Percentiles rank a stretch among this genome's conserved stretches.
phyloP scores from a whole-genome alignment of 495 filamentous ascomycete genomes.

The Penicillium simplicissimum region DNA sequence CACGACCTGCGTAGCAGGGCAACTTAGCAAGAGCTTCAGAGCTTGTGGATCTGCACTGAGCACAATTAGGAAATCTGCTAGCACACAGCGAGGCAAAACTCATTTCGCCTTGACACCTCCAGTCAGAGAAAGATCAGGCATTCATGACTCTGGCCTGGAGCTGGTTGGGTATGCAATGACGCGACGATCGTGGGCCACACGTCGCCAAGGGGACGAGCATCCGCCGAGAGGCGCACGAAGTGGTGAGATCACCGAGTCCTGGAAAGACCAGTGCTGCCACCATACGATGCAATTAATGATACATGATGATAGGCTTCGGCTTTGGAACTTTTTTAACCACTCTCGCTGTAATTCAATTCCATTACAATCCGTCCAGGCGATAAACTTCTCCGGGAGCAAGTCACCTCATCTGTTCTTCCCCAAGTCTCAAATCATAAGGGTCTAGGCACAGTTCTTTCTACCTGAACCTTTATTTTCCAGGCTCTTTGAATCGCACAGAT shows the following conservation, averaged over 20 bases:
- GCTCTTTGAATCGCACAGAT: background rate
- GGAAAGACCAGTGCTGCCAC: background rate
- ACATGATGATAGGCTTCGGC: background rate
- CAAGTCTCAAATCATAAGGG: no score
- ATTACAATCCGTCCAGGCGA: no score
- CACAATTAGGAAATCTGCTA: background rate
- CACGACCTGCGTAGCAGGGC: no score
- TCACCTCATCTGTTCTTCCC: no score
- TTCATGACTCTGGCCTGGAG: conserved; percentile 1
- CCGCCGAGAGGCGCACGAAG: conserved; percentile 2
- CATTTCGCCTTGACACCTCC: background rate
- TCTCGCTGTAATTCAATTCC: no score
- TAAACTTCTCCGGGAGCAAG: no score
- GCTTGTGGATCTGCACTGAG: background rate
- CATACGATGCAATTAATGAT: background rate
- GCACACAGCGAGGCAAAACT: background rate
- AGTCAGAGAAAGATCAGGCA: conserved; percentile 14
- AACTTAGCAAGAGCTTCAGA: no score
- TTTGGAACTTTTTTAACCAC: background rate
- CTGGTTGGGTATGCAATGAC: conserved; percentile 34
- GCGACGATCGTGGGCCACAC: conserved; percentile 21
- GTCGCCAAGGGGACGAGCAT: conserved; percentile 31
- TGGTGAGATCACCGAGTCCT: conserved; percentile 19
- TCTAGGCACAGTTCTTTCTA: no score
- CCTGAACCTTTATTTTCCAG: background rate